phyloP scores from a whole-genome alignment of 1,284 basidiomycete genomes.

The Naganishia liquefaciens region DNA sequence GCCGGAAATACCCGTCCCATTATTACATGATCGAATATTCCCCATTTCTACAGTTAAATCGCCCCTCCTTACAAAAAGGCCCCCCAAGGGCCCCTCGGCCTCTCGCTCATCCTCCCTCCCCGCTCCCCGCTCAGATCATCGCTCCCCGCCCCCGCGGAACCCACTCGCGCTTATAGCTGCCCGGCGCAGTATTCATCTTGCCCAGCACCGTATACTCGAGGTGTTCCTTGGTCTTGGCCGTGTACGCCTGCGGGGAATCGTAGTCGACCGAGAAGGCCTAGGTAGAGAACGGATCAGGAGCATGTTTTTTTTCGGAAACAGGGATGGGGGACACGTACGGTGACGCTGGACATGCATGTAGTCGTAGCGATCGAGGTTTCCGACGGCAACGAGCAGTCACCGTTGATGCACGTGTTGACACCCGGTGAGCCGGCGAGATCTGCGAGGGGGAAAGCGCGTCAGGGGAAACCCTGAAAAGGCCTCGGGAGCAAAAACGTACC shows the following conservation, averaged over 20 bases:
- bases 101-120: not conserved
- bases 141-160: conserved; percentile 19
- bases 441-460: not conserved
- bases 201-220: conserved; percentile 31
- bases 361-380: conserved; percentile 26
- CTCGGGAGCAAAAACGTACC: no score
- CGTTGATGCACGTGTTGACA: conserved; percentile 27
- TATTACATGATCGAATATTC: not conserved
- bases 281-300: not conserved
- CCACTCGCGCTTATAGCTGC: conserved; percentile 27
- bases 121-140: conserved; percentile 1
- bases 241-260: conserved; percentile 28
- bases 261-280: conserved; percentile 30
- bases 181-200: conserved; percentile 29
- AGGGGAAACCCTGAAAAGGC: no score
- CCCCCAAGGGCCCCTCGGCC: not conserved
- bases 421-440: conserved; percentile 19
- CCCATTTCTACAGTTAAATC: no score
- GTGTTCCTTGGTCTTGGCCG: conserved; percentile 28
- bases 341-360: conserved; percentile 27
- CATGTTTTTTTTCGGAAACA: not conserved
- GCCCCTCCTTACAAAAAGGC: not conserved
- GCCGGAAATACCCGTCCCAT: not conserved
- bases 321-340: not conserved
- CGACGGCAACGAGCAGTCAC: conserved; percentile 21